A percentile compares a stretch with the other conserved stretches of the same genome.
Evolutionary conservation across 495 filamentous ascomycete species (phyloP).

Genomic region (Letharia lupina): DNA sequence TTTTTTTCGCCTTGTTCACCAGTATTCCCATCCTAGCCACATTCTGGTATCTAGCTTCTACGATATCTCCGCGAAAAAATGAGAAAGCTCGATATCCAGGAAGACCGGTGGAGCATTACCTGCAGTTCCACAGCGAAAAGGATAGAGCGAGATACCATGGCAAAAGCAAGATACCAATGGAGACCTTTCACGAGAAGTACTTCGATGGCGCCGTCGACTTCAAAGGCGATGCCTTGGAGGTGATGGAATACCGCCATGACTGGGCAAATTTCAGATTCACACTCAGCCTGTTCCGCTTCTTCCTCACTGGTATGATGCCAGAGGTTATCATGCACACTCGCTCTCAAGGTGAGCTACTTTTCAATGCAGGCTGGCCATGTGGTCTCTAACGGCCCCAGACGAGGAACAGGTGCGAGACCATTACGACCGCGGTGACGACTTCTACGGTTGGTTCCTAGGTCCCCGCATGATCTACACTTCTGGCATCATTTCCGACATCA

Average conservation of each 20-base stretch:
- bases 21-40: conserved; percentile 47
- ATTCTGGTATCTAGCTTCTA: conserved; percentile 52
- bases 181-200: conserved; percentile 61
- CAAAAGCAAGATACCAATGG: conserved; percentile 56
- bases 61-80: conserved; percentile 51
- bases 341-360: conserved; percentile 49
- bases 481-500: conserved; percentile 58
- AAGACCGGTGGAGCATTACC: conserved; percentile 54
- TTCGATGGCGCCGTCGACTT: conserved; percentile 55
- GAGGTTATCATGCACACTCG: conserved; percentile 61
- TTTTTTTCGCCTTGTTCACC: conserved; percentile 49
- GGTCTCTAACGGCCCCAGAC: conserved; percentile 37
- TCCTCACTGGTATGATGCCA: conserved; percentile 60
- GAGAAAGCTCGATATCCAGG: conserved; percentile 55
- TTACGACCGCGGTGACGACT: conserved; percentile 68
- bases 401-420: conserved; percentile 70
- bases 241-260: conserved; percentile 58
- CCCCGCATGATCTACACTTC: conserved; percentile 70
- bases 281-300: conserved; percentile 54
- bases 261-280: conserved; percentile 66
- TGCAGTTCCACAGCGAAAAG: conserved; percentile 51
- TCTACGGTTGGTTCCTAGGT: conserved; percentile 67
- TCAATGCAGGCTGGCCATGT: background rate
- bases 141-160: conserved; percentile 51
- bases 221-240: conserved; percentile 53